A percentile compares a stretch with the other conserved stretches of the same genome.
Evolutionary conservation across 2,329 filamentous ascomycete species (phyloP).

Genomic region (Proliferodiscus dingleyae): DNA sequence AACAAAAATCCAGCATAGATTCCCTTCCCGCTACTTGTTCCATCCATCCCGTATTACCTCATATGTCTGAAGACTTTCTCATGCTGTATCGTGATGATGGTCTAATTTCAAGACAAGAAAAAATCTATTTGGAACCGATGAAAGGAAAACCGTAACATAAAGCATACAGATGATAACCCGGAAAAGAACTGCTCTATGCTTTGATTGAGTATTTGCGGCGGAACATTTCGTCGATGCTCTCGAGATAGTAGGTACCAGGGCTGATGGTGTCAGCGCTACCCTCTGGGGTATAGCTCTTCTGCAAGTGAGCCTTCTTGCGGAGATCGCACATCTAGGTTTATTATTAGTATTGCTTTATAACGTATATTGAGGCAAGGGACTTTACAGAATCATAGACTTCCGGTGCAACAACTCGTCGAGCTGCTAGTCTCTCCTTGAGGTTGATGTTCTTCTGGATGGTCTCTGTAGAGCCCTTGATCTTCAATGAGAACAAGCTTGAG

Average conservation of each 20-base stretch:
- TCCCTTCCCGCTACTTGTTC: too few species aligned
- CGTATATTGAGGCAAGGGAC: background rate
- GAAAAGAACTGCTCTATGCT: too few species aligned
- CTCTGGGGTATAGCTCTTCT: conserved; percentile 70
- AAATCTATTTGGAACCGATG: conserved; percentile 3
- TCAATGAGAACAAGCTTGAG: conserved; percentile 65
- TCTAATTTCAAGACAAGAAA: conserved; percentile 4
- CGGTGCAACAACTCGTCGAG: conserved; percentile 62
- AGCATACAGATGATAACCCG: too few species aligned
- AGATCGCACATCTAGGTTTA: conserved; percentile 64
- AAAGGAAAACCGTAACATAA: too few species aligned
- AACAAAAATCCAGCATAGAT: too few species aligned
- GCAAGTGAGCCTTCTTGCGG: conserved; percentile 76
- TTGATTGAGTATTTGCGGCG: conserved; percentile 73
- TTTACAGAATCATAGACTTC: conserved; percentile 70
- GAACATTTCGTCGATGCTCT: conserved; percentile 81
- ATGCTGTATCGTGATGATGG: too few species aligned
- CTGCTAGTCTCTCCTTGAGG: conserved; percentile 62
- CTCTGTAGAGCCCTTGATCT: conserved; percentile 65
- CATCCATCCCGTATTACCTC: too few species aligned
- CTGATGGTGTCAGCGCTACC: conserved; percentile 63
- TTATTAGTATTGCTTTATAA: too few species aligned
- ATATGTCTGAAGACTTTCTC: too few species aligned
- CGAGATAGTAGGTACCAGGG: conserved; percentile 71
- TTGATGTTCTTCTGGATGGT: conserved; percentile 63